A percentile compares a stretch with the other conserved stretches of the same genome.
phyloP scores from a whole-genome alignment of 371 early-diverging fungal genomes.

The Zopfochytrium polystomum region DNA sequence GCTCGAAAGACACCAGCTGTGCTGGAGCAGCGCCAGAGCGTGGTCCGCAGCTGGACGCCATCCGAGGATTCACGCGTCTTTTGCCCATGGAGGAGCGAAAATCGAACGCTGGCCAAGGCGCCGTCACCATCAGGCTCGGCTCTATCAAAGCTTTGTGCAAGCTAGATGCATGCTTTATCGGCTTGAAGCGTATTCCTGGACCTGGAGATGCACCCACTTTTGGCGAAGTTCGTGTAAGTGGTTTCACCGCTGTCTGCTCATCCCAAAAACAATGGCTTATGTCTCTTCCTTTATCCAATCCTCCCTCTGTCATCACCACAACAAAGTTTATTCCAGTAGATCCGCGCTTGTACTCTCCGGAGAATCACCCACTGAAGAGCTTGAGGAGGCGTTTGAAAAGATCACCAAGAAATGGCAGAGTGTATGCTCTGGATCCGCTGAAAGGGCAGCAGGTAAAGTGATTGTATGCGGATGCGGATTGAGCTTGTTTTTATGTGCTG shows the following conservation, averaged over 20 bases:
- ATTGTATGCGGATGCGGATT: no score
- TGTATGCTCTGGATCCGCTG: slow-evolving; percentile 10
- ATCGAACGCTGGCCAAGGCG: slow-evolving; percentile 23
- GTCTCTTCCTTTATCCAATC: not conserved
- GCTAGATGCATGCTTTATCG: slow-evolving; percentile 27
- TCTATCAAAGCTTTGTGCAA: slow-evolving; percentile 25
- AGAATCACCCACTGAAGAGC: slow-evolving; percentile 18
- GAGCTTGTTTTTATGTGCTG: no score
- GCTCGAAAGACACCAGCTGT: no score
- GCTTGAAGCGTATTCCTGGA: slow-evolving; percentile 26
- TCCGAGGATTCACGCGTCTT: slow-evolving; percentile 26
- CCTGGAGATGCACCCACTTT: slow-evolving; percentile 22
- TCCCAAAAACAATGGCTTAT: no score
- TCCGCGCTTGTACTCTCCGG: slow-evolving; percentile 25
- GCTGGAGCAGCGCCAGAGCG: slow-evolving; percentile 8
- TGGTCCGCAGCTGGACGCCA: slow-evolving; percentile 26
- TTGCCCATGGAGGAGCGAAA: slow-evolving; percentile 26
- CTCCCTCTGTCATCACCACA: not conserved
- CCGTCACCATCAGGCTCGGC: slow-evolving; percentile 19
- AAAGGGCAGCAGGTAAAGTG: no score
- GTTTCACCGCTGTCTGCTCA: not conserved
- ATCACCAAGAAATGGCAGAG: slow-evolving; percentile 12
- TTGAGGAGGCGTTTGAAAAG: slow-evolving; percentile 22
- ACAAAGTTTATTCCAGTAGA: slow-evolving; percentile 31
- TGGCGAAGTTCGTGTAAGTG: slow-evolving; percentile 31